A percentile compares a stretch with the other conserved stretches of the same genome.
These are phyloP conservation scores for Meyerozyma elateridarum DNA, from an alignment of 1,139 yeast genomes.

Conservation along the genomic window DNA sequence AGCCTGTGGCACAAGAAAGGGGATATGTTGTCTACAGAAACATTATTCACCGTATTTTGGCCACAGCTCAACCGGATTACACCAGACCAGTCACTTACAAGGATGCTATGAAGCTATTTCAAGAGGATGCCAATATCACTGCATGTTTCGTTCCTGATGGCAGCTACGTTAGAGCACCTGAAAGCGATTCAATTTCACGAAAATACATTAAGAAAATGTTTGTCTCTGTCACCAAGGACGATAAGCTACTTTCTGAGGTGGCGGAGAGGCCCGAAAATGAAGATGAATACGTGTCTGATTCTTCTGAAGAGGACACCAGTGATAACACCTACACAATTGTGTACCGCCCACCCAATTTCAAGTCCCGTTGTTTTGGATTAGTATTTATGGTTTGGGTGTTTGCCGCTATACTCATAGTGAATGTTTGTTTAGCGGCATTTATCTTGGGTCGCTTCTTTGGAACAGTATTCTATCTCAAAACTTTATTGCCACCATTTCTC, in stretches of 20 bases:
- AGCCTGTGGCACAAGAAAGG: conserved; percentile 68
- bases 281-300: conserved; percentile 24
- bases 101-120: conserved; percentile 44
- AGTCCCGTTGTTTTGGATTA: conserved; percentile 51
- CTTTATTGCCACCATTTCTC: too few species aligned
- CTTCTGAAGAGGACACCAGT: conserved; percentile 46
- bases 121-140: conserved; percentile 30
- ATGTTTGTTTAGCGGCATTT: conserved; percentile 28
- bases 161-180: conserved; percentile 78
- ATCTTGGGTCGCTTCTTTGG: conserved; percentile 27
- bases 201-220: conserved; percentile 61
- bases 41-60: conserved; percentile 35
- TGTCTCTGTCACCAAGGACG: conserved; percentile 79
- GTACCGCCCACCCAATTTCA: conserved; percentile 80
- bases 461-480: too few species aligned
- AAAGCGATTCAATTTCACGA: conserved; percentile 68
- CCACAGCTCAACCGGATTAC: conserved; percentile 50
- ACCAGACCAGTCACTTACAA: conserved; percentile 49
- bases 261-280: conserved; percentile 17
- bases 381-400: conserved; percentile 66
- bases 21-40: conserved; percentile 64
- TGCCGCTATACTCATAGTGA: conserved; percentile 48
- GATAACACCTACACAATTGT: conserved; percentile 69
- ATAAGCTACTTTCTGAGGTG: conserved; percentile 40
- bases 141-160: conserved; percentile 77